Evolutionary conservation across 768 basidiomycete species (phyloP).

Genomic region (Glaciozyma antarctica): DNA sequence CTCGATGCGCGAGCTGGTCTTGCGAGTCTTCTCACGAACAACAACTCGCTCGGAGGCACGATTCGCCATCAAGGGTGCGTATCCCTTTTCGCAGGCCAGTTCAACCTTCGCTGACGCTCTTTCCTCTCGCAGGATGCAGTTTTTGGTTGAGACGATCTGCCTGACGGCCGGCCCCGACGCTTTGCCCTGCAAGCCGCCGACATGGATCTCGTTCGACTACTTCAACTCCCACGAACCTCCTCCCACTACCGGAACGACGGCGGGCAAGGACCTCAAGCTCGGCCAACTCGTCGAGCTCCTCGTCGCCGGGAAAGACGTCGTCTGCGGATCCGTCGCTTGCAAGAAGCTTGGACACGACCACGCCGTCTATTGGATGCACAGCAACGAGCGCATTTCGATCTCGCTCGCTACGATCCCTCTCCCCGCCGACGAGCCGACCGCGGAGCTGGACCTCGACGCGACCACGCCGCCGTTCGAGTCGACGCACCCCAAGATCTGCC

Average conservation of each 20-base stretch:
- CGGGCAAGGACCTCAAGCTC: conserved; percentile 4
- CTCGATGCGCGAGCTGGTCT: conserved; percentile 24
- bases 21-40: conserved; percentile 23
- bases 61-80: conserved; percentile 21
- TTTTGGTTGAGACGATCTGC: conserved; percentile 18
- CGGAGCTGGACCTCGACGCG: not conserved
- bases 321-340: conserved; percentile 1
- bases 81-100: not conserved
- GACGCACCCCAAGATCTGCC: not conserved
- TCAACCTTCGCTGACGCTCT: not conserved
- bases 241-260: not conserved
- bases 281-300: conserved; percentile 4
- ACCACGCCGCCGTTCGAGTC: not conserved
- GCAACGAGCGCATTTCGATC: conserved; percentile 8
- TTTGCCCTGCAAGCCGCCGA: conserved; percentile 16
- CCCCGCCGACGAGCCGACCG: not conserved
- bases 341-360: conserved; percentile 3
- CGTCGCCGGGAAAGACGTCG: not conserved
- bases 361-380: conserved; percentile 6
- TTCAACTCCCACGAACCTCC: not conserved
- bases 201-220: conserved; percentile 16
- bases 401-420: not conserved
- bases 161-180: not conserved
- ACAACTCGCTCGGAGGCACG: conserved; percentile 19
- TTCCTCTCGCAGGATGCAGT: conserved; percentile 22